phyloP scores from a whole-genome alignment of 345 rosid species.

The Gossypioides kirkii region DNA sequence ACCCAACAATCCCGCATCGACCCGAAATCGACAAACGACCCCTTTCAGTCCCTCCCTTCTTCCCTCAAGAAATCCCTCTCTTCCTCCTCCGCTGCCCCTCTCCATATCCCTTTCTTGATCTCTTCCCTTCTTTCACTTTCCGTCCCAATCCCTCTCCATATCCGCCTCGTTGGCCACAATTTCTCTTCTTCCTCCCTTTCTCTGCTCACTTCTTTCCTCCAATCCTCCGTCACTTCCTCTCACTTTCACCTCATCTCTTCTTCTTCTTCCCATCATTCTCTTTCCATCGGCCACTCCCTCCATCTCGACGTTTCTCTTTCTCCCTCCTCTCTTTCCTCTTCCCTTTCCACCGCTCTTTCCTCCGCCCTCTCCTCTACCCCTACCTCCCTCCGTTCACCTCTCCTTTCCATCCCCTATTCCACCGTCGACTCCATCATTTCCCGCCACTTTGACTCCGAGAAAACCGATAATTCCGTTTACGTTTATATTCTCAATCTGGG shows the following conservation, averaged over 20 bases:
- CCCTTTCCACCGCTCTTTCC: conserved; percentile 44
- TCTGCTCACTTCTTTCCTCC: conserved; percentile 34
- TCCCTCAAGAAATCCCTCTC: conserved; percentile 49
- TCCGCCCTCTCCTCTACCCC: conserved; percentile 42
- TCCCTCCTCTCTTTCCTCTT: conserved; percentile 35
- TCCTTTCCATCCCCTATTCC: conserved; percentile 48
- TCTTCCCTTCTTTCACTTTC: conserved; percentile 47
- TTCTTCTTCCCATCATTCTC: conserved; percentile 33
- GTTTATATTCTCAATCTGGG: conserved; percentile 69
- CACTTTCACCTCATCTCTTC: conserved; percentile 44
- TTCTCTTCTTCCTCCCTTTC: conserved; percentile 53
- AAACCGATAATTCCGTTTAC: conserved; percentile 60
- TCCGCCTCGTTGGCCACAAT: conserved; percentile 55
- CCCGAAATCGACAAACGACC: conserved; percentile 64
- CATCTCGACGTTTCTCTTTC: conserved; percentile 47
- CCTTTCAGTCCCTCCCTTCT: conserved; percentile 52
- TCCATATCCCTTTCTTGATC: conserved; percentile 30
- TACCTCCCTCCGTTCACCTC: conserved; percentile 57
- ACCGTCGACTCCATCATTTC: conserved; percentile 49
- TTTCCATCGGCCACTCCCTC: conserved; percentile 41
- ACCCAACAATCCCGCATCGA: conserved; percentile 49
- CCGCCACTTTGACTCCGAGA: conserved; percentile 63
- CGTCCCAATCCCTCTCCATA: conserved; percentile 47
- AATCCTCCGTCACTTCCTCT: conserved; percentile 31
- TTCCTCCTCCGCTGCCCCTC: conserved; percentile 26